phyloP scores from a whole-genome alignment of 495 filamentous ascomycete genomes.

The Podospora bellae-mahoneyi region DNA sequence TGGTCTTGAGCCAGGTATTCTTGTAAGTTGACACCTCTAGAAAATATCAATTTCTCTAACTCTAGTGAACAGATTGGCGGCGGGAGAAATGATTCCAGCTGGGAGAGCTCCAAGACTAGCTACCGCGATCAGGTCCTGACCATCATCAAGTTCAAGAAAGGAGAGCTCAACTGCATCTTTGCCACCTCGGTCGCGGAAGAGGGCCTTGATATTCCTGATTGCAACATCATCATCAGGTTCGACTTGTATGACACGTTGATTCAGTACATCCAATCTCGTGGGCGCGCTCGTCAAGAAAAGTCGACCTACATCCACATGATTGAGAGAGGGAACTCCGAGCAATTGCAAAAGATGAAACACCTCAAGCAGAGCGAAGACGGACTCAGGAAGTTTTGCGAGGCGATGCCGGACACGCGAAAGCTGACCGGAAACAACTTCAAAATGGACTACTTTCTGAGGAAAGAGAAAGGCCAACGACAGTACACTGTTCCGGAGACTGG shows the following conservation, averaged over 20 bases:
- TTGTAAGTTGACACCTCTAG: constrained; percentile 31
- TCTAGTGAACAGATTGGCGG: constrained; percentile 26
- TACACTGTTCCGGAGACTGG: constrained; percentile 66
- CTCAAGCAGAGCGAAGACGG: constrained; percentile 51
- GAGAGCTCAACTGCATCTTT: constrained; percentile 83
- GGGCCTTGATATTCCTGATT: constrained; percentile 93
- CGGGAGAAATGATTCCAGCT: constrained; percentile 21
- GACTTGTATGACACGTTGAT: constrained; percentile 90
- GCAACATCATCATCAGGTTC: constrained; percentile 86
- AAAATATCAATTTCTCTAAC: not conserved
- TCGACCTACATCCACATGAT: constrained; percentile 86
- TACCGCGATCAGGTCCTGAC: constrained; percentile 73
- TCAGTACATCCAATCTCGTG: constrained; percentile 92
- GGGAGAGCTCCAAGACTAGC: constrained; percentile 50
- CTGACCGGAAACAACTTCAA: constrained; percentile 60
- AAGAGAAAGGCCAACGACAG: constrained; percentile 52
- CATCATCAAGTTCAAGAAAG: constrained; percentile 71
- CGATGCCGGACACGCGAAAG: constrained; percentile 71
- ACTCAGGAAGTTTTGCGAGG: constrained; percentile 71
- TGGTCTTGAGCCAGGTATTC: constrained; percentile 60
- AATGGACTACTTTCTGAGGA: constrained; percentile 52
- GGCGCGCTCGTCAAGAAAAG: constrained; percentile 72
- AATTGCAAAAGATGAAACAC: constrained; percentile 54
- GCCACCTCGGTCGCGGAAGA: constrained; percentile 93
- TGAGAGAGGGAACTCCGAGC: constrained; percentile 61